A percentile compares a stretch with the other conserved stretches of the same genome.
phyloP scores from a whole-genome alignment of 225 moss, liverwort and hornwort genomes.

The Thuidium tamariscinum region DNA sequence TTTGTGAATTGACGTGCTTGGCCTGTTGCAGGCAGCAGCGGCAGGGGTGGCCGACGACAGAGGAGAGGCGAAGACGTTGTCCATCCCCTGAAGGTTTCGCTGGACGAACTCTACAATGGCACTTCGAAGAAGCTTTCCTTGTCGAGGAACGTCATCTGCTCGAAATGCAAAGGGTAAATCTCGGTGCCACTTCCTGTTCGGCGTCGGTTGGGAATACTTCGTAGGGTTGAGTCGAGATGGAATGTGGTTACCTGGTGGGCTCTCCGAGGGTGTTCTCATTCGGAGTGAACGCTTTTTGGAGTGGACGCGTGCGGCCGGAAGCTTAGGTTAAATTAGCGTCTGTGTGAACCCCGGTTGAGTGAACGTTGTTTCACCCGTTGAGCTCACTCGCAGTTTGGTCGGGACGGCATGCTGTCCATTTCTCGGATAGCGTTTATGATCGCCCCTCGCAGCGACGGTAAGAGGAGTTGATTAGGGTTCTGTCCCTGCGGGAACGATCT shows the following conservation, averaged over 20 bases:
- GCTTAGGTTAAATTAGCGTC: background rate
- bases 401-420: background rate
- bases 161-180: conserved; percentile 77
- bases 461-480: background rate
- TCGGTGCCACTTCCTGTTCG: background rate
- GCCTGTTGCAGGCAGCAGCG: conserved; percentile 30
- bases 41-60: conserved; percentile 59
- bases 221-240: background rate
- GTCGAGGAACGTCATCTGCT: conserved; percentile 69
- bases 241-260: background rate
- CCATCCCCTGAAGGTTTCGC: conserved; percentile 73
- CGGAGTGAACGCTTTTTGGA: background rate
- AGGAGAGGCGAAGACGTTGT: conserved; percentile 86
- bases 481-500: background rate
- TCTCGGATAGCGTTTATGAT: background rate
- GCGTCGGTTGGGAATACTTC: background rate
- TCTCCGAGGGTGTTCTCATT: too few relatives aligned
- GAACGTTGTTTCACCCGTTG: too few relatives aligned
- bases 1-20: background rate
- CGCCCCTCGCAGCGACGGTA: too few relatives aligned
- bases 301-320: too few relatives aligned
- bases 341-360: too few relatives aligned
- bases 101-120: conserved; percentile 86
- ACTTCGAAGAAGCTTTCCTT: conserved; percentile 85
- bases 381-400: background rate